These are phyloP conservation scores for Daedaleopsis nitida DNA, from an alignment of 768 basidiomycete species.

Conservation along the genomic window DNA sequence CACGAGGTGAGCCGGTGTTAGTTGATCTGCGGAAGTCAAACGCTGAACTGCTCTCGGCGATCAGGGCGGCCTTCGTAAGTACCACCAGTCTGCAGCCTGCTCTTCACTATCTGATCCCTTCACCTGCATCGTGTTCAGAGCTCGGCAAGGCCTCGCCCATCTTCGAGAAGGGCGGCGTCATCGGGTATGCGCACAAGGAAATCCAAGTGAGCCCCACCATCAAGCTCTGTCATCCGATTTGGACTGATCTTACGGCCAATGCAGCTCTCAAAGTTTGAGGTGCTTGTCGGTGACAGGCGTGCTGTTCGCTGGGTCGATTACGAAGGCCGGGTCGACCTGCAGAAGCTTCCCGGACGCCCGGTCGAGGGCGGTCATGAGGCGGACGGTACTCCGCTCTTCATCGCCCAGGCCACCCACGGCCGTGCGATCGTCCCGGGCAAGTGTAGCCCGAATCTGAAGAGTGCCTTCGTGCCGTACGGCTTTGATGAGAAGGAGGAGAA, in stretches of 20 bases:
- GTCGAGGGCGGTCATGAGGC: conserved; percentile 72
- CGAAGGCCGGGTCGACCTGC: conserved; percentile 47
- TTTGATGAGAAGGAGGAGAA: conserved; percentile 52
- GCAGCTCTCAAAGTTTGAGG: conserved; percentile 66
- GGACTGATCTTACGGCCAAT: neutral
- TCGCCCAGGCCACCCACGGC: conserved; percentile 59
- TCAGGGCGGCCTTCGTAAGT: conserved; percentile 58
- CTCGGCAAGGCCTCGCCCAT: conserved; percentile 63
- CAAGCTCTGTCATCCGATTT: neutral
- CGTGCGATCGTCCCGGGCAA: conserved; percentile 66
- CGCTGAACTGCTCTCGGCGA: conserved; percentile 10
- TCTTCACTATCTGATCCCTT: conserved; percentile 21
- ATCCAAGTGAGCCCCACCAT: conserved; percentile 54
- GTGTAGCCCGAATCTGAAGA: conserved; percentile 53
- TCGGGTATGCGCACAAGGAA: conserved; percentile 63
- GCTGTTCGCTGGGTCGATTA: conserved; percentile 60
- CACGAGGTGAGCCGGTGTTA: conserved; percentile 46
- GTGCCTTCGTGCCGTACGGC: conserved; percentile 56
- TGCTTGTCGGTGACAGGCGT: conserved; percentile 64
- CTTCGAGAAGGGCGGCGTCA: conserved; percentile 62
- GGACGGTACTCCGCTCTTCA: conserved; percentile 59
- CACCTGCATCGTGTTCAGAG: conserved; percentile 39
- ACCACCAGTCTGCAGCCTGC: neutral
- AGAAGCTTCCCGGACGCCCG: conserved; percentile 46
- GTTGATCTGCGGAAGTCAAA: neutral